Evolutionary conservation across 2,329 filamentous ascomycete species (phyloP), one percentile per base, ranked within the genome.

Genomic region (Chaetoscypha palmicola): DNA sequence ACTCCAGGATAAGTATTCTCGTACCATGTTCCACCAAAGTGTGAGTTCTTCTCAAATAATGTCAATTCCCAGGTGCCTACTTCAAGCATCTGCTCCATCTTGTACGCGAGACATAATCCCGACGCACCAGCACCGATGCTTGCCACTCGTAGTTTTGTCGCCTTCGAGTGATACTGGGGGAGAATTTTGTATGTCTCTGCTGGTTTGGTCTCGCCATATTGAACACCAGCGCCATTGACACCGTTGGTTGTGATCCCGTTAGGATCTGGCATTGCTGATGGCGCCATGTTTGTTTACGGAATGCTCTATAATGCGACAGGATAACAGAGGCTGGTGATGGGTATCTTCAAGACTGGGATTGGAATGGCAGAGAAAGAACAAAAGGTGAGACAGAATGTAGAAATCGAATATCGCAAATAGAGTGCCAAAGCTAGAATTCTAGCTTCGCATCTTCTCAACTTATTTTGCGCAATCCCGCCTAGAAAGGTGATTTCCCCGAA

Each of bases 1-100:
- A 72, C 74, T 10, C 74, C 74, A 0, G 76, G 75, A 49, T 79
- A 79, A 64, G 38, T 49, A 54, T 78, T 78, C 57, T 78, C 75
- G 49, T 68, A 67, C 75, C 76, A 79, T 0, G 74, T 78, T 3
- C 75, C 75, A 19, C 73, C 65, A 31, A 71, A 56, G 36, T 66
- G 62, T 3, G 58, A 44, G 43, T 71, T 71, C 58, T 71, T 70
- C 55, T 71, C 68, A 43, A 68, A 71, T 3, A 72, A 64, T 9
- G 66, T 60, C 48, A 67, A 64, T 22, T 71, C 69, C 48, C 48
- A 51, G 19, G 46, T 35, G 11, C 45, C 51, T 19, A 35, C 22
- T 17, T 47, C 41, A 12, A 50, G 38, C 37, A 50, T 48, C 4
- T 31, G 32, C 21, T 49, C 46, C 49, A 52, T 47, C 37, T 52